Conservation (phyloP, 2,329 filamentous ascomycete genomes). For the Apiospora aurea region DNA sequence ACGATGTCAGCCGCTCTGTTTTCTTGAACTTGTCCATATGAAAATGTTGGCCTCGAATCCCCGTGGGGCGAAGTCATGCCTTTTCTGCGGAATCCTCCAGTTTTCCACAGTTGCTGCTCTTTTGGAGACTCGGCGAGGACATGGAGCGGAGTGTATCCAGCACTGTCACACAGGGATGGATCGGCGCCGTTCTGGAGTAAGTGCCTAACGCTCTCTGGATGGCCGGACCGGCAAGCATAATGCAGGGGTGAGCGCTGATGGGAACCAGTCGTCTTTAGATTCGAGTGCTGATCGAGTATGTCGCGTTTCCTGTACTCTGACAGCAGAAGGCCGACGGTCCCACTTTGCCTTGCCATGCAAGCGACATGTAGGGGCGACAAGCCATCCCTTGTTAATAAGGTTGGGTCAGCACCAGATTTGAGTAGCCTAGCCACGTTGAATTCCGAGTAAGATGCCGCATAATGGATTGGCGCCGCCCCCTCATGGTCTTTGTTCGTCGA, state of each 20-base stretch:
- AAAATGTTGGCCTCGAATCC: not conserved
- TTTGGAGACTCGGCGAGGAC: not conserved
- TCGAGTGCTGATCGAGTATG: not conserved
- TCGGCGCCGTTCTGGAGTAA: not conserved
- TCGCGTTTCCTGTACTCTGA: not conserved
- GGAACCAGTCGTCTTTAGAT: not conserved
- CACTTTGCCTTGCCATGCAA: not conserved
- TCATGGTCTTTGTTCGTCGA: not conserved
- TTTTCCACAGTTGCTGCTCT: not conserved
- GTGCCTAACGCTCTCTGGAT: slow-evolving; percentile 9
- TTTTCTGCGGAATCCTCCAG: not conserved
- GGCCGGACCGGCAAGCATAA: slow-evolving; percentile 6
- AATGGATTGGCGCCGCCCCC: slow-evolving; percentile 6
- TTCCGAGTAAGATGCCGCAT: slow-evolving; percentile 1
- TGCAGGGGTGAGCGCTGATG: not conserved
- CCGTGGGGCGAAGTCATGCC: not conserved
- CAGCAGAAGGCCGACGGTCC: not conserved
- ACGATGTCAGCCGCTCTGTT: not conserved
- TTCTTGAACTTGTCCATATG: not conserved
- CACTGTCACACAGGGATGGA: not conserved
- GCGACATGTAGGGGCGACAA: slow-evolving; percentile 11
- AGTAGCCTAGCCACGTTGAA: slow-evolving; percentile 2
- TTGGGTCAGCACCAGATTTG: slow-evolving; percentile 9
- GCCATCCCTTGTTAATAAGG: not conserved
- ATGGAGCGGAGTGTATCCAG: not conserved